Base-by-base conservation (phyloP, 2,329 filamentous ascomycete species). In the Keithomyces neogunnii region DNA sequence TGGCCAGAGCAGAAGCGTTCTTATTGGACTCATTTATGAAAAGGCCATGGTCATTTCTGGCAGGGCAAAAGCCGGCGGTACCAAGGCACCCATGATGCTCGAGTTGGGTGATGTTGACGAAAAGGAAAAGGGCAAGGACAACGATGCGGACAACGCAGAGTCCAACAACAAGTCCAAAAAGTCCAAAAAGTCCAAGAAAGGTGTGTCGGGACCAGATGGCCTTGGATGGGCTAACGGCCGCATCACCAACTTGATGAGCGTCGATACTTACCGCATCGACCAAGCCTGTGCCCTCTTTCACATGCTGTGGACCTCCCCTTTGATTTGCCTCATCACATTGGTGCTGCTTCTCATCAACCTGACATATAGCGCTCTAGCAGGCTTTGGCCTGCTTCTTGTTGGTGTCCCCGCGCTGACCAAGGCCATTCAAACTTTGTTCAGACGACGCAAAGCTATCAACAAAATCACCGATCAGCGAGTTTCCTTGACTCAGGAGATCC, bases 391-490 rank as follows among this genome's bases (percentile, higher is more conserved):
- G 39, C 77, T 97, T 13, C 74, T 95, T 10, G 68, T 96, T 39
- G 84, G 86, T 9, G 77, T 96, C 59, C 90, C 91, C 0, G 66
- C 89, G 3, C 76, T 97, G 33, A 90, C 87, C 3, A 78, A 77
- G 51, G 86, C 88, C 8, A 89, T 96, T 59, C 83, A 85, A 57
- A 81, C 78, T 49, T 73, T 97, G 13, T 89, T 96, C 67, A 72
- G 71, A 13, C 83, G 89, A 49, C 82, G 93, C 61, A 82, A 81
- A 59, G 75, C 69, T 32, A 96, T 97, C 73, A 97, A 96, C 76
- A 91, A 90, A 62, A 81, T 96, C 54, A 97, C 92, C 2, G 92
- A 97, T 64, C 88, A 95, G 69, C 82, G 92, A 56, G 91, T 97
- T 6, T 87, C 87, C 49, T 73, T 97, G 35, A 96, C 90, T 0